A percentile compares a stretch with the other conserved stretches of the same genome.
These are phyloP conservation scores for Pseudocercospora macadamiae DNA, from an alignment of 2,329 filamentous ascomycete genomes.

Conservation along the genomic window DNA sequence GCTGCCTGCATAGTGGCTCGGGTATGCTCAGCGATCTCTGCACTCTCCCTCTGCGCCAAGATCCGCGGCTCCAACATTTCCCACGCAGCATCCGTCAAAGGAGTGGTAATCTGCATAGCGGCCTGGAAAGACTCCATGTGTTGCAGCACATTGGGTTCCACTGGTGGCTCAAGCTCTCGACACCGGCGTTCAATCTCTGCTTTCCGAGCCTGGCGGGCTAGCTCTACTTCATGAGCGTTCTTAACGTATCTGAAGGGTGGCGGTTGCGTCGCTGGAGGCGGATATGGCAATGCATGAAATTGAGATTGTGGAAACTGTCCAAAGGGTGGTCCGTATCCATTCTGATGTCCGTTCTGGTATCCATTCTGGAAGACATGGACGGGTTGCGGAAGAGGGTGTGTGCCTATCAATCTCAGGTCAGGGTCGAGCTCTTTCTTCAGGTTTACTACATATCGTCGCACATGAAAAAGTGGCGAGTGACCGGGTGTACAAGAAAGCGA, in stretches of 20 bases:
- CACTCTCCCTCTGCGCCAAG: conserved; percentile 65
- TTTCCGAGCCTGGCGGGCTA: conserved; percentile 65
- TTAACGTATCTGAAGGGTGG: conserved; percentile 46
- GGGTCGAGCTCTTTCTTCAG: conserved; percentile 11
- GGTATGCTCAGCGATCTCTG: conserved; percentile 60
- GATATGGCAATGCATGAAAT: conserved; percentile 14
- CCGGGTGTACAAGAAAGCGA: conserved; percentile 2
- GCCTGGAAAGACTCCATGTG: conserved; percentile 76
- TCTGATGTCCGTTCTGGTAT: too few relatives aligned
- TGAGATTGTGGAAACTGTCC: conserved; percentile 13
- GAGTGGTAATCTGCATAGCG: conserved; percentile 69
- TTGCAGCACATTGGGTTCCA: conserved; percentile 63
- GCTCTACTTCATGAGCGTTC: conserved; percentile 64
- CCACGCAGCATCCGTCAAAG: conserved; percentile 72
- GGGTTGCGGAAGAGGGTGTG: conserved; percentile 35
- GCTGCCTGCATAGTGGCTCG: conserved; percentile 47
- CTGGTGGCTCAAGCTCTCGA: conserved; percentile 64
- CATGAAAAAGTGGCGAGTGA: background rate
- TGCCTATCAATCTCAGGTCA: conserved; percentile 25
- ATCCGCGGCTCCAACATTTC: conserved; percentile 68
- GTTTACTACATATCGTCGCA: too few relatives aligned
- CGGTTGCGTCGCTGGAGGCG: conserved; percentile 22
- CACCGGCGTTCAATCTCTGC: conserved; percentile 74
- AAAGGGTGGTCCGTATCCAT: conserved; percentile 14
- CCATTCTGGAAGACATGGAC: conserved; percentile 31